phyloP scores from a whole-genome alignment of 129 eudicot species.

The Lactuca sativa region DNA sequence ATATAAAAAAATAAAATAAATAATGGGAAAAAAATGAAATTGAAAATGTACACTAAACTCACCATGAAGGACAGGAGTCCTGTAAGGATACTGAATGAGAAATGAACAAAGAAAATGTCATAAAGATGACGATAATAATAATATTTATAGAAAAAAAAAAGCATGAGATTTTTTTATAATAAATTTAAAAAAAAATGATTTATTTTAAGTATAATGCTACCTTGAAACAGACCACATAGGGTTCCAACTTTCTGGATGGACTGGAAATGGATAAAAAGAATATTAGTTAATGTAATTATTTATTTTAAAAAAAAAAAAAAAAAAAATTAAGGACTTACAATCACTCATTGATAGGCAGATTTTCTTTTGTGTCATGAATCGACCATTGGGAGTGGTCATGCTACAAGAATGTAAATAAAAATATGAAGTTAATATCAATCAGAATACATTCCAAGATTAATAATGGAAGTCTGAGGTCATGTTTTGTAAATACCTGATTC shows the following conservation, averaged over 20 bases:
- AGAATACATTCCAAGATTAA: conserved; percentile 8
- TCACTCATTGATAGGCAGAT: conserved; percentile 96
- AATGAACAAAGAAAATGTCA: conserved; percentile 15
- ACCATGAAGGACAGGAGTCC: conserved; percentile 99
- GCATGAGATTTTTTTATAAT: background rate
- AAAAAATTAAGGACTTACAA: conserved; percentile 56
- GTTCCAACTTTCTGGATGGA: conserved; percentile 99
- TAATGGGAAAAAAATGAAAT: background rate
- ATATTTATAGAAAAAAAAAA: conserved; percentile 23
- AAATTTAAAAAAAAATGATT: background rate
- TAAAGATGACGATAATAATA: conserved; percentile 4
- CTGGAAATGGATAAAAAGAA: conserved; percentile 35
- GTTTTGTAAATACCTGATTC: conserved; percentile 59
- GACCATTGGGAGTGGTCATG: conserved; percentile 99
- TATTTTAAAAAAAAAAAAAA: background rate
- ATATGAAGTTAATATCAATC: background rate
- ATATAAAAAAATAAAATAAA: background rate
- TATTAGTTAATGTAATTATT: background rate
- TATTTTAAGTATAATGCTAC: conserved; percentile 35
- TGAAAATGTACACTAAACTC: conserved; percentile 35
- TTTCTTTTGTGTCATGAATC: conserved; percentile 90
- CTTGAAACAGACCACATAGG: conserved; percentile 99
- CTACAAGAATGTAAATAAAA: conserved; percentile 39
- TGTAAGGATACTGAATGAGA: conserved; percentile 76
- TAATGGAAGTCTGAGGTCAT: conserved; percentile 1